Evolutionary conservation across 495 filamentous ascomycete genomes (phyloP), one percentile per base, ranked within the genome.

Genomic region (Aspergillus cristatus): DNA sequence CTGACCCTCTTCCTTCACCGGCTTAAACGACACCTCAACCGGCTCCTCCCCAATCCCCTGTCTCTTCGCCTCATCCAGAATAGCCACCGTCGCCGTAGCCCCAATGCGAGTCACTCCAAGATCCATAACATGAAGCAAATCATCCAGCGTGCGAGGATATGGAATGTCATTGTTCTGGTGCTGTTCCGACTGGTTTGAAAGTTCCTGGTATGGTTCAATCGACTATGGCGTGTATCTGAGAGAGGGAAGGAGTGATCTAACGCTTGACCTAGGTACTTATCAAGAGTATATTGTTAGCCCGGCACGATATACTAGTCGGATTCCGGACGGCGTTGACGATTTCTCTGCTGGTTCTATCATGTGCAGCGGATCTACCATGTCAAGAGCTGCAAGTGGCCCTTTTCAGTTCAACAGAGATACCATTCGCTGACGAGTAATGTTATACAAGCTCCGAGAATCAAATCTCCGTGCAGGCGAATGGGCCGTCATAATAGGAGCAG

Each of bases 41-140:
- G 48, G 61, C 40, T 62, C 56, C 5, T 61, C 41, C 4, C 56
- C 50, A 32, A 78, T 74, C 0, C 75, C 75, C 26, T 73, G 53
- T 25, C 34, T 54, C 35, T 48, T 60, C 3, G 75, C 75, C 32
- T 75, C 75, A 5, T 75, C 63, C 30, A 79, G 37, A 34, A 78
- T 78, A 0, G 58, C 57, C 12, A 62, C 55, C 0, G 72, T 78
- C 7, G 72, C 67, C 1, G 71, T 73, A 3, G 72, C 65, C 7
- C 73, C 74, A 26, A 81, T 67, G 51, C 71, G 26, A 12, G 56
- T 60, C 0, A 58, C 54, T 1, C 58, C 56, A 28, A 63, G 29
- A 20, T 50, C 55, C 56, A 55, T 58, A 3, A 56, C 58, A 51
- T 63, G 52, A 15, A 58, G 31, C 35, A 63, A 14, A 39, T 63